Conservation (phyloP, 169 alveolate species). For the Eimeria nieschulzi region DNA sequence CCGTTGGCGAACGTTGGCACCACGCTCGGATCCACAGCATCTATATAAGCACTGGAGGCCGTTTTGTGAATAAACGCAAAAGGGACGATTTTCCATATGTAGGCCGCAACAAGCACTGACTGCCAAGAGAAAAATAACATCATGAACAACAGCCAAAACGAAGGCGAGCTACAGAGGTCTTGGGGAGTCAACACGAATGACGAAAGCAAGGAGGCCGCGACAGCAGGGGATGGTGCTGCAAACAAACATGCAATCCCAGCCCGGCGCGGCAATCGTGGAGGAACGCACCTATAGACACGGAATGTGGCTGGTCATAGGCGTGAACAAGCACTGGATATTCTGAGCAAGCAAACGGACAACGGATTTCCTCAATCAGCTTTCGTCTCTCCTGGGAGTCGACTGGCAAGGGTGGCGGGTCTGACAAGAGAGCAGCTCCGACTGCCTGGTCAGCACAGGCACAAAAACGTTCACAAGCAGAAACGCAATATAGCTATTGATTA, state of each 20-base stretch:
- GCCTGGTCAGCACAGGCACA: constrained; percentile 3
- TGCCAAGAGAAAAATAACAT: constrained; percentile 74
- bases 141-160: constrained; percentile 72
- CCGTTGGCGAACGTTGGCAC: constrained; percentile 35
- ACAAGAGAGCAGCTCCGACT: constrained; percentile 54
- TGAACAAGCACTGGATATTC: no score
- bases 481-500: not conserved
- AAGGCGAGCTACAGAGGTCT: constrained; percentile 70
- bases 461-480: not conserved
- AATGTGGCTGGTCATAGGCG: no score
- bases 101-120: constrained; percentile 63
- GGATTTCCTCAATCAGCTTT: constrained; percentile 57
- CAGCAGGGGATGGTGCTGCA: constrained; percentile 53
- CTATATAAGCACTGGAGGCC: constrained; percentile 11
- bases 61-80: constrained; percentile 44
- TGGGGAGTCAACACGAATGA: constrained; percentile 73
- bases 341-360: constrained; percentile 13
- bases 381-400: constrained; percentile 47
- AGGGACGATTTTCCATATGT: constrained; percentile 71
- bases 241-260: not conserved
- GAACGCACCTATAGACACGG: no score
- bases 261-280: no score
- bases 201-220: constrained; percentile 62
- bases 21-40: constrained; percentile 30
- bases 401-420: constrained; percentile 64